A percentile compares a stretch with the other conserved stretches of the same genome.
These are phyloP conservation scores for Emericellopsis atlantica DNA, from an alignment of 2,329 filamentous ascomycete species.

Conservation along the genomic window DNA sequence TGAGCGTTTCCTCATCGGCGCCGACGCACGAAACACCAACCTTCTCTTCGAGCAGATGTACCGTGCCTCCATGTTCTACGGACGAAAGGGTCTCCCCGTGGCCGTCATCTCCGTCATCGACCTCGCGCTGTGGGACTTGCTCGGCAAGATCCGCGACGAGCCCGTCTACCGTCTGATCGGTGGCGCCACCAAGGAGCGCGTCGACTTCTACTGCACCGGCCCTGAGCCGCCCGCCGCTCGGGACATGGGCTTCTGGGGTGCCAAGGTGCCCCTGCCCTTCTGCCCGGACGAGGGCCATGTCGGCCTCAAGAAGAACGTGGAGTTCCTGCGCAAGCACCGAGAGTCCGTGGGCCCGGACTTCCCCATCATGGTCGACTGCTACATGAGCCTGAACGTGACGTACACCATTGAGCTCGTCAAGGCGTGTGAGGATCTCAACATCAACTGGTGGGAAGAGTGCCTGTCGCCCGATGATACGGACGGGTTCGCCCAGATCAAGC, in stretches of 20 bases:
- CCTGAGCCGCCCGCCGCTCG: constrained; percentile 72
- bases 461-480: constrained; percentile 85
- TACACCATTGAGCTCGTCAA: constrained; percentile 90
- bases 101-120: constrained; percentile 93
- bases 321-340: constrained; percentile 75
- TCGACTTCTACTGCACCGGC: constrained; percentile 92
- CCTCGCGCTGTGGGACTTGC: constrained; percentile 80
- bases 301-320: constrained; percentile 79
- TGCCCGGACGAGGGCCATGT: constrained; percentile 76
- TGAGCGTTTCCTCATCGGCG: constrained; percentile 77
- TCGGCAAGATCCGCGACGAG: constrained; percentile 84
- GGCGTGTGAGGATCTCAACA: constrained; percentile 68
- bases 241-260: constrained; percentile 79
- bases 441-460: constrained; percentile 98
- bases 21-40: constrained; percentile 84
- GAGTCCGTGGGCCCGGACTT: constrained; percentile 81
- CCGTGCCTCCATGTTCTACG: constrained; percentile 90
- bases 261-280: constrained; percentile 81
- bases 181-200: constrained; percentile 68
- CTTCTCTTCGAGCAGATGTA: constrained; percentile 96
- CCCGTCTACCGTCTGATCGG: constrained; percentile 93
- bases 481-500: constrained; percentile 80
- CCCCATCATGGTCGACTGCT: constrained; percentile 90
- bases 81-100: constrained; percentile 78
- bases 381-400: constrained; percentile 86